A percentile compares a stretch with the other conserved stretches of the same genome.
These are phyloP conservation scores for Saccharomycopsis javanensis DNA, from an alignment of 805 yeast genomes.

Conservation along the genomic window DNA sequence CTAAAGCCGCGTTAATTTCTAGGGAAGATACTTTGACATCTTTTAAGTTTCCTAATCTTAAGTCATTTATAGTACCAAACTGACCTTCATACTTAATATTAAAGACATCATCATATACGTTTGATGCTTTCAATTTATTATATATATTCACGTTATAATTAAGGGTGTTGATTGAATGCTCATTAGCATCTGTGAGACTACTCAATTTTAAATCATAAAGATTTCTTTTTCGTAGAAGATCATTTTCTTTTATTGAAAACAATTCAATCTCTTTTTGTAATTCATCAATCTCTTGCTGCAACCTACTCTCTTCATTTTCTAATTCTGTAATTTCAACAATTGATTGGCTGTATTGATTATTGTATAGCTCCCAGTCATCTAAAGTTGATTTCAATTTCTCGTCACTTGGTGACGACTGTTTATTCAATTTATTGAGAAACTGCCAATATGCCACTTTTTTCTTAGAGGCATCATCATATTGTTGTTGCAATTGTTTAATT, in stretches of 20 bases:
- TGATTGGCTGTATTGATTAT: constrained; percentile 36
- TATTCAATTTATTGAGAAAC: constrained; percentile 60
- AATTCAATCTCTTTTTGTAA: constrained; percentile 40
- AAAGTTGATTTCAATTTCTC: constrained; percentile 22
- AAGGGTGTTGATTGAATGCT: constrained; percentile 53
- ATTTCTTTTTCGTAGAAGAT: constrained; percentile 43
- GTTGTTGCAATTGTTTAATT: constrained; percentile 51
- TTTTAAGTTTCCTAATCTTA: constrained; percentile 64
- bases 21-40: constrained; percentile 69
- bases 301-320: constrained; percentile 31
- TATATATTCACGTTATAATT: constrained; percentile 54
- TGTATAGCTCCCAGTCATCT: constrained; percentile 21
- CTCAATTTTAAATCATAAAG: constrained; percentile 42
- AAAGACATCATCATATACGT: constrained; percentile 78
- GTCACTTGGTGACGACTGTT: constrained; percentile 26
- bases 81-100: constrained; percentile 75
- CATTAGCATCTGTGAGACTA: constrained; percentile 44
- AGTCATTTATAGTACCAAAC: constrained; percentile 81
- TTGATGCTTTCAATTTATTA: constrained; percentile 61
- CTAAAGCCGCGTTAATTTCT: constrained; percentile 86
- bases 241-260: constrained; percentile 39
- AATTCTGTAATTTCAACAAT: constrained; percentile 35
- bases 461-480: constrained; percentile 60
- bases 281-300: constrained; percentile 35
- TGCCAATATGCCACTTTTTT: constrained; percentile 74